Percentiles rank a stretch among this genome's conserved stretches.
Conservation (phyloP, 805 yeast genomes). For the Cyberlindnera mississippiensis region DNA sequence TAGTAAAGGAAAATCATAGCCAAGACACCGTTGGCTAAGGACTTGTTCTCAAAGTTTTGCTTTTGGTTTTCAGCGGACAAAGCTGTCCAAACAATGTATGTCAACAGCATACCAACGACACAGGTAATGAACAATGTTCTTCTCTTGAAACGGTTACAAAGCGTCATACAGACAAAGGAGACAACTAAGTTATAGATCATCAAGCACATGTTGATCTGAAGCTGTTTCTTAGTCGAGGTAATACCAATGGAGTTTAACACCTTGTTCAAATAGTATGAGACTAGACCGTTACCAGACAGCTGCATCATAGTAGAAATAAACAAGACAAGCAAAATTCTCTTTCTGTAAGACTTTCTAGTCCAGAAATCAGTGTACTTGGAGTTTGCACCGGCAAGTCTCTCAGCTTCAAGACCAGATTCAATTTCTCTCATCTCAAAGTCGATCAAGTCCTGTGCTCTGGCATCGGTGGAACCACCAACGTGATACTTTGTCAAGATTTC, state of each 20-base stretch:
- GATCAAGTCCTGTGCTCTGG: conserved; percentile 23
- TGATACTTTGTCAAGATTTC: conserved; percentile 36
- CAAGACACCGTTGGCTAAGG: conserved; percentile 39
- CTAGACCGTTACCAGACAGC: conserved; percentile 48
- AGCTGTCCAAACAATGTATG: conserved; percentile 39
- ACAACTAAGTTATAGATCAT: conserved; percentile 40
- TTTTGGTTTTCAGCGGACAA: conserved; percentile 42
- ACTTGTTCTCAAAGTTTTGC: conserved; percentile 34
- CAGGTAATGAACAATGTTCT: conserved; percentile 34
- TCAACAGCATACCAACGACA: conserved; percentile 31
- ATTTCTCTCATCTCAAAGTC: conserved; percentile 39
- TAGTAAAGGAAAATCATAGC: conserved; percentile 46
- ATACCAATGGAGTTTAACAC: conserved; percentile 52
- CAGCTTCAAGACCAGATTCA: conserved; percentile 37
- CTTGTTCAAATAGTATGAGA: conserved; percentile 44
- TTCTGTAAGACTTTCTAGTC: conserved; percentile 32
- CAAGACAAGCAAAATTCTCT: conserved; percentile 34
- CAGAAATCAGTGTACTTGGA: conserved; percentile 36
- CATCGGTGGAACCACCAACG: conserved; percentile 30
- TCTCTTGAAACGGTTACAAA: conserved; percentile 28
- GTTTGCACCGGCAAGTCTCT: conserved; percentile 29
- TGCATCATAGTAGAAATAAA: conserved; percentile 37
- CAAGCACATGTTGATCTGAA: conserved; percentile 45
- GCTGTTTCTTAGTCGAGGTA: conserved; percentile 38
- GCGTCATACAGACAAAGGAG: conserved; percentile 25